Evolutionary conservation across 495 filamentous ascomycete species (phyloP).

Genomic region (Aspergillus homomorphus): DNA sequence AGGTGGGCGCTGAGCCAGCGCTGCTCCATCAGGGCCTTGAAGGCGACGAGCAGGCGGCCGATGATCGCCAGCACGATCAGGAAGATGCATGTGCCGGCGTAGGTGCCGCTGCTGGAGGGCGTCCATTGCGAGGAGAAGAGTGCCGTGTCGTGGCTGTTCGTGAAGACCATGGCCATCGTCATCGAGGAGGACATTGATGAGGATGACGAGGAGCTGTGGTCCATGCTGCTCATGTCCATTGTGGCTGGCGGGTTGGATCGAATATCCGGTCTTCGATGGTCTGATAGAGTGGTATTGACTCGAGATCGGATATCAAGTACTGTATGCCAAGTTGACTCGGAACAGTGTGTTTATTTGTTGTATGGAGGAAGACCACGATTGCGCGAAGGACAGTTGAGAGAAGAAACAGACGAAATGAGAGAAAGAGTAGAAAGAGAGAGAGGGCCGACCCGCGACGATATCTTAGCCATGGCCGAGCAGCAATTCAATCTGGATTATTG

Average conservation of each 20-base stretch:
- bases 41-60: slow-evolving; percentile 65
- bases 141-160: slow-evolving; percentile 59
- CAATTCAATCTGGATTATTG: slow-evolving; percentile 5
- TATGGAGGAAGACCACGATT: not conserved
- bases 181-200: slow-evolving; percentile 21
- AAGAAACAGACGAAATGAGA: not conserved
- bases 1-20: slow-evolving; percentile 61
- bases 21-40: slow-evolving; percentile 55
- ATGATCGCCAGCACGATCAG: slow-evolving; percentile 68
- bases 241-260: not conserved
- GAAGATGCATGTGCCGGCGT: slow-evolving; percentile 86
- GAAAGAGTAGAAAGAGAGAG: slow-evolving; percentile 1
- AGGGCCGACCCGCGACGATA: not conserved
- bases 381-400: not conserved
- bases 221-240: slow-evolving; percentile 13
- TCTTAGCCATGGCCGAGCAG: not conserved
- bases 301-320: not conserved
- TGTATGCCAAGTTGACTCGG: not conserved
- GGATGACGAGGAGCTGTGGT: slow-evolving; percentile 15
- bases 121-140: slow-evolving; percentile 75
- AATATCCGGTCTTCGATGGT: not conserved
- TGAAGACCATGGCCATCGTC: slow-evolving; percentile 55
- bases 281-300: not conserved
- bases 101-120: slow-evolving; percentile 61
- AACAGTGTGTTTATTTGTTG: not conserved